These are phyloP conservation scores for Brettanomyces bruxellensis DNA, from an alignment of 805 yeast species.

Conservation along the genomic window DNA sequence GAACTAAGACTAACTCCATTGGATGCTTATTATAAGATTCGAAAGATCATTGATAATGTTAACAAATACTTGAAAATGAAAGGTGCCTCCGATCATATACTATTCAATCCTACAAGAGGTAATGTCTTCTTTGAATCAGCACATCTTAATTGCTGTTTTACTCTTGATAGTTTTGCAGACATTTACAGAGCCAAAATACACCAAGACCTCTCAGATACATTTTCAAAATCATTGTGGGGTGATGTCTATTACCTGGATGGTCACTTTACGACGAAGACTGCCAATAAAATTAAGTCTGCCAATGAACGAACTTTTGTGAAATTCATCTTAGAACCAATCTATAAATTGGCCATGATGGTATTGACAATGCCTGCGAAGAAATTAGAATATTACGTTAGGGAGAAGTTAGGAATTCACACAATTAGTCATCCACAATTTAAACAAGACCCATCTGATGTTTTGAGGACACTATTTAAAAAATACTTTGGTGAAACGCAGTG, in stretches of 20 bases:
- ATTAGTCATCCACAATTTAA: conserved; percentile 32
- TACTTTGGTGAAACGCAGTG: conserved; percentile 42
- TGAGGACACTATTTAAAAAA: conserved; percentile 42
- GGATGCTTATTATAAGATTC: conserved; percentile 65
- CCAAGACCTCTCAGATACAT: conserved; percentile 25
- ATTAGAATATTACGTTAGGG: conserved; percentile 35
- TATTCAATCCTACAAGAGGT: conserved; percentile 49
- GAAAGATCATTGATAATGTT: conserved; percentile 51
- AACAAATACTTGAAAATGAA: conserved; percentile 40
- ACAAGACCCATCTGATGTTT: conserved; percentile 50
- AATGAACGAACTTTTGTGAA: conserved; percentile 41
- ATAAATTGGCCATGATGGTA: conserved; percentile 58
- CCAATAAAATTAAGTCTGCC: conserved; percentile 15
- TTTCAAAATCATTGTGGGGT: conserved; percentile 70
- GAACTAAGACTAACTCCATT: conserved; percentile 69
- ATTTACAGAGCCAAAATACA: conserved; percentile 29
- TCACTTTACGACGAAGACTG: conserved; percentile 33
- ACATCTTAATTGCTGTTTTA: conserved; percentile 53
- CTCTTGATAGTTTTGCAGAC: conserved; percentile 53
- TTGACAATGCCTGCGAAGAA: conserved; percentile 41
- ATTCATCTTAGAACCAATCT: conserved; percentile 71
- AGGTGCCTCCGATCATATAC: conserved; percentile 4
- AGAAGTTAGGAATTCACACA: conserved; percentile 34
- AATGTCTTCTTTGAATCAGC: conserved; percentile 75
- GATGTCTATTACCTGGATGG: conserved; percentile 45